Percentiles rank a stretch among this genome's conserved stretches.
These are phyloP conservation scores for Zygotorulaspora florentina DNA, from an alignment of 805 yeast species.

Conservation along the genomic window DNA sequence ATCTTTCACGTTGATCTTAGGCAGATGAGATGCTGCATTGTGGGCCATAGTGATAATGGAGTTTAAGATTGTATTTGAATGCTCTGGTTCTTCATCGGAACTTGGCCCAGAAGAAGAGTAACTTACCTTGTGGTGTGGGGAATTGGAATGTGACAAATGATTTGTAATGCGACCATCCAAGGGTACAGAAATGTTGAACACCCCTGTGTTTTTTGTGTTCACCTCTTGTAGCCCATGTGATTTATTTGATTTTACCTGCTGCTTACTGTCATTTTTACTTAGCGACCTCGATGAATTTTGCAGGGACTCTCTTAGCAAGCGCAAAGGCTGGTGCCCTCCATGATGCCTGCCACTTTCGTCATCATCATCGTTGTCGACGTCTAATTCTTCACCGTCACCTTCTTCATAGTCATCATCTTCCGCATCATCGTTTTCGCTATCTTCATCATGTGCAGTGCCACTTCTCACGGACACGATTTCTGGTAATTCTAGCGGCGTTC, in stretches of 20 bases:
- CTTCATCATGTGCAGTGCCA: constrained; percentile 10
- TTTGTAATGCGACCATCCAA: neutral
- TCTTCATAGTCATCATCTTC: neutral
- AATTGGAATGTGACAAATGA: neutral
- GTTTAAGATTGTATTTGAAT: constrained; percentile 39
- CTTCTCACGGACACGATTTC: constrained; percentile 27
- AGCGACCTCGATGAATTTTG: constrained; percentile 16
- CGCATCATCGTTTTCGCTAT: neutral
- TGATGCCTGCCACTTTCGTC: constrained; percentile 1
- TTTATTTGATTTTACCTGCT: constrained; percentile 1
- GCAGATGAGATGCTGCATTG: constrained; percentile 39
- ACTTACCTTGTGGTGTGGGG: constrained; percentile 1
- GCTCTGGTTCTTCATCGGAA: constrained; percentile 5
- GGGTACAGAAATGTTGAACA: constrained; percentile 20
- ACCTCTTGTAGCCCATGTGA: constrained; percentile 2
- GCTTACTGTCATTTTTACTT: constrained; percentile 1
- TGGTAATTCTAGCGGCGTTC: constrained; percentile 20
- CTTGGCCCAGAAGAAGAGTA: neutral
- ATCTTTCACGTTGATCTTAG: constrained; percentile 15
- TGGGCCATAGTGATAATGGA: constrained; percentile 46
- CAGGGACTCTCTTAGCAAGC: constrained; percentile 20
- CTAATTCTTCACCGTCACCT: neutral
- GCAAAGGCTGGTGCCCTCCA: neutral
- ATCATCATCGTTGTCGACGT: neutral
- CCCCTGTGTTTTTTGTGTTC: constrained; percentile 9